Percentiles rank a stretch among this genome's conserved stretches.
Evolutionary conservation across 2,329 filamentous ascomycete genomes (phyloP).

Genomic region (Aspergillus sp.): DNA sequence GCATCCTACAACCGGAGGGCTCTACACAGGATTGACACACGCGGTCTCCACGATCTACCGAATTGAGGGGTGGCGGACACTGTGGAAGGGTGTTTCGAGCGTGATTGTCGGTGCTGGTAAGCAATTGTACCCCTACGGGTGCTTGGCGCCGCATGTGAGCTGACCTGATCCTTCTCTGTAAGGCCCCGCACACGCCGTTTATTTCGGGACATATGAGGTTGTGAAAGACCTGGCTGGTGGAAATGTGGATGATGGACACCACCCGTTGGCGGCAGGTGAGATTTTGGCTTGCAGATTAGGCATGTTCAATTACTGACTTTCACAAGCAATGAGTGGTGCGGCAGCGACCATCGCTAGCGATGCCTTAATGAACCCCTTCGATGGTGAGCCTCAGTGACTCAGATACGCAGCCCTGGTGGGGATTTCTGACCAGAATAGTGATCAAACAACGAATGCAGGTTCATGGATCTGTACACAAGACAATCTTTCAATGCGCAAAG

Average conservation of each 20-base stretch:
- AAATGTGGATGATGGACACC: slow-evolving; percentile 81
- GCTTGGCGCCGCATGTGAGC: slow-evolving; percentile 3
- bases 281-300: slow-evolving; percentile 8
- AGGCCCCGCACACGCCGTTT: slow-evolving; percentile 97
- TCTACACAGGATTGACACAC: slow-evolving; percentile 89
- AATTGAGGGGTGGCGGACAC: slow-evolving; percentile 83
- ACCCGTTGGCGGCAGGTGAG: slow-evolving; percentile 89
- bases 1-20: slow-evolving; percentile 76
- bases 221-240: slow-evolving; percentile 96
- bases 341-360: slow-evolving; percentile 96
- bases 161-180: slow-evolving; percentile 18
- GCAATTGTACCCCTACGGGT: slow-evolving; percentile 30
- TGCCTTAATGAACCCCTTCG: slow-evolving; percentile 98
- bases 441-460: slow-evolving; percentile 99
- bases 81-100: slow-evolving; percentile 97
- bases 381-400: slow-evolving; percentile 65
- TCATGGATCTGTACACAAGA: slow-evolving; percentile 89
- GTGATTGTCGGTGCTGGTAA: slow-evolving; percentile 92
- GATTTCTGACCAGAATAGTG: slow-evolving; percentile 59
- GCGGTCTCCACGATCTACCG: slow-evolving; percentile 91
- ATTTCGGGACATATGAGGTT: slow-evolving; percentile 97
- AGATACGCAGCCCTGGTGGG: slow-evolving; percentile 1
- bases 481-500: slow-evolving; percentile 82
- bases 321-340: slow-evolving; percentile 83
- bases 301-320: slow-evolving; percentile 39